phyloP scores from a whole-genome alignment of 306 rosid species.

The Vigna trinervia region DNA sequence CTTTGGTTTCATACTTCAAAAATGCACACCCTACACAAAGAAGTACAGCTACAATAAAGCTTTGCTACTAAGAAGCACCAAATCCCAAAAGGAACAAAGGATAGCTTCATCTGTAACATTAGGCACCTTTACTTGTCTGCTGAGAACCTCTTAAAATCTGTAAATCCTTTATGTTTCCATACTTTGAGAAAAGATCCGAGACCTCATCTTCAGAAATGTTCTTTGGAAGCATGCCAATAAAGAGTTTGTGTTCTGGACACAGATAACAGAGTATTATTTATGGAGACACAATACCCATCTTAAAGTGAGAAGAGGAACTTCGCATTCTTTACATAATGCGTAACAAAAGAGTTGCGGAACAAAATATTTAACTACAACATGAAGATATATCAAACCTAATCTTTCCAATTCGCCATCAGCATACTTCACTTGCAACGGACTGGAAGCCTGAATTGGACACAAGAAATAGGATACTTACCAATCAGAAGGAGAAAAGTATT shows the following conservation, averaged over 20 bases:
- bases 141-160: conserved; percentile 87
- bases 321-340: conserved; percentile 17
- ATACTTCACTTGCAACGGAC: conserved; percentile 97
- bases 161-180: conserved; percentile 79
- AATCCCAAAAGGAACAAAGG: not conserved
- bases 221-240: conserved; percentile 93
- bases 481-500: conserved; percentile 44
- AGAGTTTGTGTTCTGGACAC: conserved; percentile 84
- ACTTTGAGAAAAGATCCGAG: conserved; percentile 66
- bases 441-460: conserved; percentile 77
- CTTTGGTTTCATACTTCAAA: conserved; percentile 83
- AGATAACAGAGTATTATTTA: conserved; percentile 38
- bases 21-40: conserved; percentile 78
- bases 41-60: conserved; percentile 18
- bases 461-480: conserved; percentile 42
- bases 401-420: conserved; percentile 97
- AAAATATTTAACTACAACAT: conserved; percentile 33
- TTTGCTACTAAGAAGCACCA: conserved; percentile 13
- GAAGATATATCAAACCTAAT: conserved; percentile 65
- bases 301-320: conserved; percentile 20
- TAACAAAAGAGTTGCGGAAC: conserved; percentile 32
- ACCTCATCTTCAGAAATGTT: conserved; percentile 80
- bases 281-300: conserved; percentile 29
- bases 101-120: conserved; percentile 18
- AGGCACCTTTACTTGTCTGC: conserved; percentile 85